Evolutionary conservation across 176 grass and related monocot genomes (phyloP).

Genomic region (Oryza nivara): DNA sequence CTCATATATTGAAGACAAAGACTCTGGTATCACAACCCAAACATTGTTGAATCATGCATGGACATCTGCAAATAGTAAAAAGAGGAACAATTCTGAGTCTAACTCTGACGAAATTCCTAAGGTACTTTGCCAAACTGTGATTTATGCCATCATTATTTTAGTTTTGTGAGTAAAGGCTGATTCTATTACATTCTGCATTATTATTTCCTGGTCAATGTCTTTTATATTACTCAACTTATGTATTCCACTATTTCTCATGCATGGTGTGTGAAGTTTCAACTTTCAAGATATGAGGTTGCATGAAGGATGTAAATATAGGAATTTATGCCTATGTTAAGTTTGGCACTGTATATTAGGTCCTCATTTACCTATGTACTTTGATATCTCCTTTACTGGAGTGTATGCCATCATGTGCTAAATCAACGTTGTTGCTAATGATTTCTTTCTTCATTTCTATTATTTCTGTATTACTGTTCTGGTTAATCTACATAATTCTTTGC

Average conservation of each 20-base stretch:
- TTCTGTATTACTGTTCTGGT: not conserved
- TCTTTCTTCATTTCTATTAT: too few relatives aligned
- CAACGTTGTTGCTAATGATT: not conserved
- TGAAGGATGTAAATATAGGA: not conserved
- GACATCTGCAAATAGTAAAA: conserved; percentile 71
- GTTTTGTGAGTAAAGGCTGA: not conserved
- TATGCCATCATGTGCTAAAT: not conserved
- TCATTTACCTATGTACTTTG: not conserved
- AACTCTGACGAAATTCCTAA: conserved; percentile 69
- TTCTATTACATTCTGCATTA: not conserved
- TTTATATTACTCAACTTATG: conserved; percentile 18
- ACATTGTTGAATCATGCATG: conserved; percentile 82
- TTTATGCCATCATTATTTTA: conserved; percentile 4
- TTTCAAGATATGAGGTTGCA: not conserved
- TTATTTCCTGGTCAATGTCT: conserved; percentile 7
- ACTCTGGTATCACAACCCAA: conserved; percentile 89
- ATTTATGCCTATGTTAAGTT: not conserved
- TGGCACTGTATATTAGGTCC: not conserved
- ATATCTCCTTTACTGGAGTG: not conserved
- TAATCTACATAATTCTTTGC: not conserved
- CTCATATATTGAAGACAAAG: conserved; percentile 83
- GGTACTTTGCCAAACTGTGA: conserved; percentile 48
- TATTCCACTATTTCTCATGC: conserved; percentile 1
- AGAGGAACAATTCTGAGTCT: conserved; percentile 63
- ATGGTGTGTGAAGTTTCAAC: not conserved